These are phyloP conservation scores for Ilyonectria robusta DNA, from an alignment of 2,329 filamentous ascomycete species.

Conservation along the genomic window DNA sequence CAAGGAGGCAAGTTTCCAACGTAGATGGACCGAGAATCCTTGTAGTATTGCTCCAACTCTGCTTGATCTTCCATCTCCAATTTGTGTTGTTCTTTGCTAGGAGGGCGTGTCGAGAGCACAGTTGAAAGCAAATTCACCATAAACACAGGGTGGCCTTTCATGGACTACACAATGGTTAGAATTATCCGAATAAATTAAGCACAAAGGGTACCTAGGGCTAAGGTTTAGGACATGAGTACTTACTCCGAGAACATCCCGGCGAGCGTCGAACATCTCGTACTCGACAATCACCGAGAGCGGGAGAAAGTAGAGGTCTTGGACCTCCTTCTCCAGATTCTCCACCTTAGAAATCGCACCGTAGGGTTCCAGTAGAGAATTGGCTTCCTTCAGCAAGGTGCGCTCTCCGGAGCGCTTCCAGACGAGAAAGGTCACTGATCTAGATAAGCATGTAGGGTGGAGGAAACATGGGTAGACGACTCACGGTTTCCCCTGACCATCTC, in stretches of 20 bases:
- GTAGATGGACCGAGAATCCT: slow-evolving; percentile 63
- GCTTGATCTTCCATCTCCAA: too few relatives aligned
- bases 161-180: neutral
- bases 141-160: slow-evolving; percentile 12
- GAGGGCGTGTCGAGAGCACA: slow-evolving; percentile 3
- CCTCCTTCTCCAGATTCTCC: slow-evolving; percentile 52
- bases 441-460: slow-evolving; percentile 39
- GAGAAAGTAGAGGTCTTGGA: slow-evolving; percentile 52
- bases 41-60: slow-evolving; percentile 54
- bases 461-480: slow-evolving; percentile 51
- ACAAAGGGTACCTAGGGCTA: neutral
- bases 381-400: slow-evolving; percentile 60
- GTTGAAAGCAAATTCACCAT: neutral
- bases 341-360: slow-evolving; percentile 62
- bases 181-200: neutral
- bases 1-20: slow-evolving; percentile 61
- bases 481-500: slow-evolving; percentile 73
- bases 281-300: slow-evolving; percentile 61
- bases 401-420: slow-evolving; percentile 57
- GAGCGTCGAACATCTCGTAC: slow-evolving; percentile 66
- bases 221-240: slow-evolving; percentile 42
- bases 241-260: slow-evolving; percentile 64
- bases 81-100: slow-evolving; percentile 17
- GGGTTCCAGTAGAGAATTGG: slow-evolving; percentile 55
- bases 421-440: slow-evolving; percentile 61